Evolutionary conservation across 257 asterid species (phyloP).

Genomic region (Anisodus tanguticus): DNA sequence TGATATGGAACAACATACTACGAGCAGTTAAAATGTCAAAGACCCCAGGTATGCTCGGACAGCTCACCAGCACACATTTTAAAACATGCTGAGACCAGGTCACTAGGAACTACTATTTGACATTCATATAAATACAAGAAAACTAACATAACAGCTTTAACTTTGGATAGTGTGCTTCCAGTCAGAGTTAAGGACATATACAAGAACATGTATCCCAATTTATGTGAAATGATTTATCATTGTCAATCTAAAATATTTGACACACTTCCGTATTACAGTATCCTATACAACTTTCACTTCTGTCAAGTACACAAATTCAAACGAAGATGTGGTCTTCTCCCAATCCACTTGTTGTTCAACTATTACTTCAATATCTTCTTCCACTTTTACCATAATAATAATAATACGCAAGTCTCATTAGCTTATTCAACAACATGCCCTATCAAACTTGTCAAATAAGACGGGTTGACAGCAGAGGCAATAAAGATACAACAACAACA

Average conservation of each 20-base stretch:
- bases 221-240: not conserved
- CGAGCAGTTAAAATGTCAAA: not conserved
- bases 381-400: not conserved
- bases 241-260: not conserved
- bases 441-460: not conserved
- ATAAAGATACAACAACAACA: not conserved
- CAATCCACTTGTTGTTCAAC: not conserved
- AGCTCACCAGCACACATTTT: not conserved
- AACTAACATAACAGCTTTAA: not conserved
- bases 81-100: not conserved
- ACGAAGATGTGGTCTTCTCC: not conserved
- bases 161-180: not conserved
- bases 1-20: not conserved
- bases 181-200: not conserved
- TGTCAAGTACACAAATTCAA: not conserved
- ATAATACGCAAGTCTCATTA: not conserved
- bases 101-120: not conserved
- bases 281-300: not conserved
- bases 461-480: not conserved
- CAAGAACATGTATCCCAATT: not conserved
- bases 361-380: not conserved
- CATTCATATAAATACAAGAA: not conserved
- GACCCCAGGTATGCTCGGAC: not conserved
- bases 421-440: not conserved
- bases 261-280: not conserved